These are phyloP conservation scores for Byssochlamys sp. DNA, from an alignment of 2,329 filamentous ascomycete genomes.

Conservation along the genomic window DNA sequence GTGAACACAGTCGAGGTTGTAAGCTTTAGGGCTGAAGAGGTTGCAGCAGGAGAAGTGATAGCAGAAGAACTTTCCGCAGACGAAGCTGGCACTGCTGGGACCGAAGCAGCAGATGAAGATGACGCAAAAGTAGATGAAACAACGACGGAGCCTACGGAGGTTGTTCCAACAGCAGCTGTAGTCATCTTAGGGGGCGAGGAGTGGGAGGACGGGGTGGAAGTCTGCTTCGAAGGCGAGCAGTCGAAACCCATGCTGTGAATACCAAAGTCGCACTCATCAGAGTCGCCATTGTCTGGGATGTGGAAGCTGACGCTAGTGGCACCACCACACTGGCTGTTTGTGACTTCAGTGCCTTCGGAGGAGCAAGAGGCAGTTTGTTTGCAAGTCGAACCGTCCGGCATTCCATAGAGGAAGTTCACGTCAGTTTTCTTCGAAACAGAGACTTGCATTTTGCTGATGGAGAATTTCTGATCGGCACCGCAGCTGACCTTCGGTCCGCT, in stretches of 20 bases:
- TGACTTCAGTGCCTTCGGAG: slow-evolving; percentile 56
- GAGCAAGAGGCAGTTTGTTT: slow-evolving; percentile 65
- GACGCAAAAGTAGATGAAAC: neutral
- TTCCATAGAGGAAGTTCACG: slow-evolving; percentile 75
- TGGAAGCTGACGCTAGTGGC: slow-evolving; percentile 69
- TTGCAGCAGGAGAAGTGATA: slow-evolving; percentile 9
- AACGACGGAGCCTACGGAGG: neutral
- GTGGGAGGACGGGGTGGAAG: neutral
- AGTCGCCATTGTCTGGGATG: slow-evolving; percentile 46
- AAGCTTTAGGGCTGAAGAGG: slow-evolving; percentile 12
- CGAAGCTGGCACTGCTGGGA: slow-evolving; percentile 14
- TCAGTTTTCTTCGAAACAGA: slow-evolving; percentile 65
- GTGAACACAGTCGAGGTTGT: slow-evolving; percentile 31
- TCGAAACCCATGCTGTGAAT: slow-evolving; percentile 68
- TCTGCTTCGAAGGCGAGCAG: slow-evolving; percentile 41
- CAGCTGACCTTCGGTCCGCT: slow-evolving; percentile 53
- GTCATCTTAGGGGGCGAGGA: slow-evolving; percentile 2
- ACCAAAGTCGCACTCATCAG: slow-evolving; percentile 59
- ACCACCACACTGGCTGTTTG: slow-evolving; percentile 86
- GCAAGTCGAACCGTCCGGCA: slow-evolving; percentile 74
- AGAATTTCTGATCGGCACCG: slow-evolving; percentile 54
- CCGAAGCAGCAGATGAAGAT: slow-evolving; percentile 9
- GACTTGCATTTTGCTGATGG: slow-evolving; percentile 64
- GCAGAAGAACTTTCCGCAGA: slow-evolving; percentile 1
- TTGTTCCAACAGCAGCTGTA: slow-evolving; percentile 7